These are phyloP conservation scores for Xylariaceae sp. DNA, from an alignment of 2,329 filamentous ascomycete species.

Conservation along the genomic window DNA sequence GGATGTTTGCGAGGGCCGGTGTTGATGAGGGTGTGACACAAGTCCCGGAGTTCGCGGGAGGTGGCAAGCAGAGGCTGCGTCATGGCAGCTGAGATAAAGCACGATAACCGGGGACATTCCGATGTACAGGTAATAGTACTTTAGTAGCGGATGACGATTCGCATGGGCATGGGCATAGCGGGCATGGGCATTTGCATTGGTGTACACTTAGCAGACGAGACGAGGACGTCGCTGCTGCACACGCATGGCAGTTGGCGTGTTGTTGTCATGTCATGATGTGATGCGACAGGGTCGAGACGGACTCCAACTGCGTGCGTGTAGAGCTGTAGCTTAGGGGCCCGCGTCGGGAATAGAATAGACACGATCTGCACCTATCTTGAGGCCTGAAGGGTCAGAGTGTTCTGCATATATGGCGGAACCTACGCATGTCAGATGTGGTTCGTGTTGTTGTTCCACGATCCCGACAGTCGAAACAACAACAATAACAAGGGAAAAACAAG, in stretches of 20 bases:
- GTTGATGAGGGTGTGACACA: constrained; percentile 27
- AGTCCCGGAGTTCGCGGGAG: constrained; percentile 18
- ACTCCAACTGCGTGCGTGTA: not conserved
- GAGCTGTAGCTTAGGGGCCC: too few species aligned
- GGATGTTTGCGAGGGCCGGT: constrained; percentile 14
- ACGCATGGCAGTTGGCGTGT: not conserved
- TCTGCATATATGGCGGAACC: not conserved
- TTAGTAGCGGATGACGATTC: constrained; percentile 27
- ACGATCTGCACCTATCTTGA: constrained; percentile 2
- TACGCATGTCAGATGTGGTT: not conserved
- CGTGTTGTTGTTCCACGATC: constrained; percentile 8
- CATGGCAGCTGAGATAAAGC: constrained; percentile 25
- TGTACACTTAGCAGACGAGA: not conserved
- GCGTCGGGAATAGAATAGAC: not conserved
- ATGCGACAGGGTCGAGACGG: not conserved
- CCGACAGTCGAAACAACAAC: constrained; percentile 8
- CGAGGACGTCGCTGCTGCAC: not conserved
- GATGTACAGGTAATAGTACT: constrained; percentile 15
- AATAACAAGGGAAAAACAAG: constrained; percentile 4
- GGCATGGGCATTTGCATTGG: constrained; percentile 14
- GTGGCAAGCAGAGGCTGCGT: constrained; percentile 20
- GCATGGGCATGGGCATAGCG: constrained; percentile 20
- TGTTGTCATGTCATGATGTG: not conserved
- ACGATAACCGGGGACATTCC: constrained; percentile 29
- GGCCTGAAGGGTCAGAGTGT: not conserved